These are phyloP conservation scores for Stemphylium vesicarium DNA, from an alignment of 2,329 filamentous ascomycete species.

Conservation along the genomic window DNA sequence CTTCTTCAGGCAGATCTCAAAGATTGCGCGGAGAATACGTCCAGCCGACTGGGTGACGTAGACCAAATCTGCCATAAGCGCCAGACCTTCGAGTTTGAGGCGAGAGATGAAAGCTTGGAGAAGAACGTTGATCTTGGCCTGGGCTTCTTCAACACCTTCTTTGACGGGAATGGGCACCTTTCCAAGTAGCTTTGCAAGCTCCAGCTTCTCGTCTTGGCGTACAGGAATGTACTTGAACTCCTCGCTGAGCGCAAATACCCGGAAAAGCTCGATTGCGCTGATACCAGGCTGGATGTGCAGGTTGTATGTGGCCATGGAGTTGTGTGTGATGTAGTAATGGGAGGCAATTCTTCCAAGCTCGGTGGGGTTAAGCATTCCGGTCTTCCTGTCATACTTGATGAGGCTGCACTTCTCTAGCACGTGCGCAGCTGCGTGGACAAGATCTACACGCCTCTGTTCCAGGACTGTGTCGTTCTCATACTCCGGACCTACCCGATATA, in stretches of 20 bases:
- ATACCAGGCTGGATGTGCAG: constrained; percentile 92
- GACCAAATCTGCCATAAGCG: constrained; percentile 97
- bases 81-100: constrained; percentile 89
- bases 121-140: constrained; percentile 97
- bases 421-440: constrained; percentile 90
- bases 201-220: constrained; percentile 95
- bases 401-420: constrained; percentile 87
- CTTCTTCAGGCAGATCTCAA: constrained; percentile 97
- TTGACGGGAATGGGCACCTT: constrained; percentile 96
- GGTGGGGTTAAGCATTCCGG: constrained; percentile 84
- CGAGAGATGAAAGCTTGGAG: constrained; percentile 96
- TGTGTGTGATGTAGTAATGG: constrained; percentile 97
- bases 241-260: constrained; percentile 92
- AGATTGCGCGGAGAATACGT: constrained; percentile 92
- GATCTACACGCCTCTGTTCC: constrained; percentile 96
- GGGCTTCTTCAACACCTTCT: constrained; percentile 94
- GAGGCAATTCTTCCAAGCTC: constrained; percentile 95
- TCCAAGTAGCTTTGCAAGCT: constrained; percentile 87
- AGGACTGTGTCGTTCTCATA: constrained; percentile 91
- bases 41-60: constrained; percentile 98
- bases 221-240: constrained; percentile 99
- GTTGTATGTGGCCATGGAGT: constrained; percentile 97
- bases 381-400: constrained; percentile 94
- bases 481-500: constrained; percentile 95
- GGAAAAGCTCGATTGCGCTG: constrained; percentile 93